Evolutionary conservation across 169 alveolate genomes (phyloP).

Genomic region (Besnoitia besnoiti): DNA sequence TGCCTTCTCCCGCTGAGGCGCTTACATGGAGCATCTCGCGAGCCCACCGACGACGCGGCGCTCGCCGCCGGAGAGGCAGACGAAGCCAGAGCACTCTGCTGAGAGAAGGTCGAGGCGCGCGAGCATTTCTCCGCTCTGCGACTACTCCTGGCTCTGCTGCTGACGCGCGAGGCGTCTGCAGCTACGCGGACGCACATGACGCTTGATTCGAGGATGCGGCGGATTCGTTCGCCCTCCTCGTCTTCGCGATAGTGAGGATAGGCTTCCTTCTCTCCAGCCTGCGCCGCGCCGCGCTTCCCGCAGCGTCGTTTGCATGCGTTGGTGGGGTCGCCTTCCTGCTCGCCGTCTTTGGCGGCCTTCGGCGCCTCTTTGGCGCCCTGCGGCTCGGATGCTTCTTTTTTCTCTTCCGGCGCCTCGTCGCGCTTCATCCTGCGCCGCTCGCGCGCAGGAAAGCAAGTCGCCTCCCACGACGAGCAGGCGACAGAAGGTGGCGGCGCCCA

Average conservation of each 20-base stretch:
- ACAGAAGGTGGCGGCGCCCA: neutral
- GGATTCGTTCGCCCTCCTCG: neutral
- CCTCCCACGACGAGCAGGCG: neutral
- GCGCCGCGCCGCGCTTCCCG: neutral
- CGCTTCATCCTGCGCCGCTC: neutral
- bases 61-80: too few relatives aligned
- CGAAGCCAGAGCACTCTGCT: too few relatives aligned
- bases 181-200: neutral
- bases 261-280: neutral
- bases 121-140: too few relatives aligned
- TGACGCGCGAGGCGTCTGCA: neutral
- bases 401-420: neutral
- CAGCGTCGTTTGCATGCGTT: too few relatives aligned
- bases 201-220: neutral
- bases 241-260: conserved; percentile 38
- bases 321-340: neutral
- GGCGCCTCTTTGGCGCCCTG: neutral
- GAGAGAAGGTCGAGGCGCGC: too few relatives aligned
- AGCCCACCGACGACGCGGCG: too few relatives aligned
- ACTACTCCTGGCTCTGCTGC: too few relatives aligned
- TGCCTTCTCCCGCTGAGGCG: too few relatives aligned
- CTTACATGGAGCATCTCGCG: too few relatives aligned
- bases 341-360: neutral
- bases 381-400: neutral
- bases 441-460: neutral